Evolutionary conservation across 768 basidiomycete genomes (phyloP), one percentile per base, ranked within the genome.

Genomic region (Cubamyces sp.): DNA sequence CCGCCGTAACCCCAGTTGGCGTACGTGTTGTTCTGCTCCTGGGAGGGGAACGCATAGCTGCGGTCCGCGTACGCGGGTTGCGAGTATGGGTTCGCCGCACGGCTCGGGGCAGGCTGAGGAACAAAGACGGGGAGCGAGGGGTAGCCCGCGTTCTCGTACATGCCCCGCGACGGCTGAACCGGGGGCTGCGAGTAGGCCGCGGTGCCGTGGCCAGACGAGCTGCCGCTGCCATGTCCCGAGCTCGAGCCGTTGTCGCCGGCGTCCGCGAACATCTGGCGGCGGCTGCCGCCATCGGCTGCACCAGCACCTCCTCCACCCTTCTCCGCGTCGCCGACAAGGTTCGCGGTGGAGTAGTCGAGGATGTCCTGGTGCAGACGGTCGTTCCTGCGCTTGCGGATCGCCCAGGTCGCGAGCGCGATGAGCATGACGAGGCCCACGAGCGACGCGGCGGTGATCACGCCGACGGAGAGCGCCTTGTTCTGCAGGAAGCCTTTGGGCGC

Each of bases 401-500:
- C 71, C 68, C 80, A 81, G 0, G 83, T 84, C 14, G 75, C 70
- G 21, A 80, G 19, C 34, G 75, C 58, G 62, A 86, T 69, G 61
- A 86, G 43, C 56, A 77, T 56, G 58, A 85, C 69, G 57, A 88
- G 55, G 60, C 74, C 65, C 59, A 85, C 68, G 61, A 88, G 78
- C 1, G 67, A 81, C 30, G 78, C 77, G 19, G 86, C 53, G 30
- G 79, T 74, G 60, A 91, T 87, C 16, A 90, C 79, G 9, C 82
- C 73, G 7, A 84, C 84, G 43, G 83, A 81, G n/a, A 86, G 76
- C n/a, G 82, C 76, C 72, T 85, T 88, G 73, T 91, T 87, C 60
- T 84, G 73, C 40, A 91, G 70, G 74, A 92, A 91, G 12, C 78
- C 68, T 9, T 72, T 67, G n/a, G 65, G 30, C 0, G 71, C 64